Conservation (phyloP, 306 rosid species). For the Quillaja saponaria region DNA sequence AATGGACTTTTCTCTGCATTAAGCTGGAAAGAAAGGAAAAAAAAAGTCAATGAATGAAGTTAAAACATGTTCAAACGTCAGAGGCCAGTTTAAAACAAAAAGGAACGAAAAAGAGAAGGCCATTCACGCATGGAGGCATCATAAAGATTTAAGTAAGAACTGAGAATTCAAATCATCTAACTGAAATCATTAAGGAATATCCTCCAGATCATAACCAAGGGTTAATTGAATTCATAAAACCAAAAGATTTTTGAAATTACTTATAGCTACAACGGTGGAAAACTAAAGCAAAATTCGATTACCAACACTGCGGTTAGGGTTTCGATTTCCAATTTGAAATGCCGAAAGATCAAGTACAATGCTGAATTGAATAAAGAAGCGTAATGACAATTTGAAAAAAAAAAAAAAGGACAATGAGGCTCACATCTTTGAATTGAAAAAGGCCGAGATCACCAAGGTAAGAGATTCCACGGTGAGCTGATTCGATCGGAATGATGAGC, state of each 20-base stretch:
- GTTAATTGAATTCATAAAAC: background rate
- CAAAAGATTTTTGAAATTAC: background rate
- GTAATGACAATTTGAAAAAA: background rate
- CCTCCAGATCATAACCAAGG: no score
- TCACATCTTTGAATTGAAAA: slow-evolving; percentile 79
- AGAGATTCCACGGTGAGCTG: slow-evolving; percentile 57
- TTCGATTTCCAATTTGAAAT: background rate
- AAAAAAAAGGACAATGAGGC: background rate
- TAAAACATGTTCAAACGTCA: slow-evolving; percentile 3
- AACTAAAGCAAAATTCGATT: background rate
- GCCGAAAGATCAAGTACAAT: background rate
- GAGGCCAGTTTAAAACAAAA: background rate
- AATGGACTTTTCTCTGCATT: slow-evolving; percentile 78
- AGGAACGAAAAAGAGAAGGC: background rate
- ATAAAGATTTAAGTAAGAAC: no score
- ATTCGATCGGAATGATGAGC: slow-evolving; percentile 76
- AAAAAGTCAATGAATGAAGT: slow-evolving; percentile 4
- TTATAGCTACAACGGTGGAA: background rate
- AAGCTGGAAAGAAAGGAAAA: slow-evolving; percentile 45
- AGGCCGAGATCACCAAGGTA: slow-evolving; percentile 82
- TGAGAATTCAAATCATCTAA: background rate
- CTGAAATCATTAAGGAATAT: background rate
- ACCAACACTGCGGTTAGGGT: slow-evolving; percentile 5
- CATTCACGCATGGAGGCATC: background rate
- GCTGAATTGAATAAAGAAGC: background rate